A percentile compares a stretch with the other conserved stretches of the same genome.
Evolutionary conservation across 345 rosid species (phyloP).

Genomic region (Syzygium grande): DNA sequence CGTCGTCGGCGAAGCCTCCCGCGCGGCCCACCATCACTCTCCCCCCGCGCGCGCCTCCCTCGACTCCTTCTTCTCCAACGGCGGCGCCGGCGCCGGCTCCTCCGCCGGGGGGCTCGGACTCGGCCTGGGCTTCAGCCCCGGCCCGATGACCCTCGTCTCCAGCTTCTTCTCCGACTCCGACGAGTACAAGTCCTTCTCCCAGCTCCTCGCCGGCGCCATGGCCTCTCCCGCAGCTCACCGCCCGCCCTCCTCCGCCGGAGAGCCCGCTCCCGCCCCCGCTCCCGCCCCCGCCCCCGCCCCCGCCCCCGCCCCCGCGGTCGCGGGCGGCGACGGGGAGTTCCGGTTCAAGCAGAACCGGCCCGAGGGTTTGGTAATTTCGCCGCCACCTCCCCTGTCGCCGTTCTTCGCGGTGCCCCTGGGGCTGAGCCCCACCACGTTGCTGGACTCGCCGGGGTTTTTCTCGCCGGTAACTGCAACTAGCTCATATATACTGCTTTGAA

Average conservation of each 20-base stretch:
- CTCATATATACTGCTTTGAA: background rate
- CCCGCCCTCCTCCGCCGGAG: background rate
- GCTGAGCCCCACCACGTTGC: conserved; percentile 42
- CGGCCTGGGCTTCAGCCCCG: conserved; percentile 70
- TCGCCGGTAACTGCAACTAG: conserved; percentile 20
- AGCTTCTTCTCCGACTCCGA: conserved; percentile 62
- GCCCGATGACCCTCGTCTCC: conserved; percentile 87
- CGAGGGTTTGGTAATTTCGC: conserved; percentile 28
- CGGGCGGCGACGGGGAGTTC: background rate
- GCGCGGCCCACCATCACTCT: conserved; percentile 48
- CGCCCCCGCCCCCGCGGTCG: background rate
- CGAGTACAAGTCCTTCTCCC: conserved; percentile 77
- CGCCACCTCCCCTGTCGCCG: conserved; percentile 17
- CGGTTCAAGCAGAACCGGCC: conserved; percentile 37
- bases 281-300: background rate
- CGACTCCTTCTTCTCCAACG: conserved; percentile 23
- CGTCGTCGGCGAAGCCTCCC: conserved; percentile 15
- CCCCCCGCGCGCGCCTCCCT: conserved; percentile 50
- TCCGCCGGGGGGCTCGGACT: background rate
- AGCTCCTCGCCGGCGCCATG: conserved; percentile 76
- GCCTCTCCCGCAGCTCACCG: conserved; percentile 38
- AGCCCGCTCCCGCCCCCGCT: background rate
- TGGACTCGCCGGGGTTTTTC: conserved; percentile 66
- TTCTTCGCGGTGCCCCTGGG: conserved; percentile 46
- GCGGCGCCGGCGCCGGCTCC: background rate